phyloP scores from a whole-genome alignment of 2,329 filamentous ascomycete genomes.

The Fusarium albosuccineum region DNA sequence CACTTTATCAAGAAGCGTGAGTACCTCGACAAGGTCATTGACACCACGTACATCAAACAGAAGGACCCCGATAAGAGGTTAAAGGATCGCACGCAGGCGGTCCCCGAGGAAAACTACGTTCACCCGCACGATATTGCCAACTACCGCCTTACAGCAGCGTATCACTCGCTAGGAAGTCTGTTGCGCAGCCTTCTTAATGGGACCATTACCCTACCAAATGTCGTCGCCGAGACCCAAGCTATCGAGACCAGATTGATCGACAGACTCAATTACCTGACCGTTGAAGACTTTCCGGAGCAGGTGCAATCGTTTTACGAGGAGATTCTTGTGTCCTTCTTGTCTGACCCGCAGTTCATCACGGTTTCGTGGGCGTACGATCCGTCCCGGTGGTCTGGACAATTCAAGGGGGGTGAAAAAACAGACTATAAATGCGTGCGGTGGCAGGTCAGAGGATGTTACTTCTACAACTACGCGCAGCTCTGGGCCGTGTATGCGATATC shows the following conservation, averaged over 20 bases:
- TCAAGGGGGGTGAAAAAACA: constrained; percentile 15
- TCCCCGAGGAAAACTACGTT: constrained; percentile 38
- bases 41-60: constrained; percentile 34
- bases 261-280: constrained; percentile 39
- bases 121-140: constrained; percentile 29
- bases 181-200: constrained; percentile 40
- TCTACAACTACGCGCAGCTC: constrained; percentile 38
- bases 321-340: constrained; percentile 42
- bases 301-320: constrained; percentile 45
- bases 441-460: constrained; percentile 38
- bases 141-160: constrained; percentile 40
- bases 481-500: constrained; percentile 43
- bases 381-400: constrained; percentile 23
- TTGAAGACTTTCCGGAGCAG: constrained; percentile 32
- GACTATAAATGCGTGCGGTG: constrained; percentile 35
- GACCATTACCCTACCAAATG: constrained; percentile 41
- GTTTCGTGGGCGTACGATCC: constrained; percentile 44
- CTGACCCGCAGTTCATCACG: constrained; percentile 42
- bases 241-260: constrained; percentile 40
- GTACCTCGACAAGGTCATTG: constrained; percentile 34
- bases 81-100: constrained; percentile 35
- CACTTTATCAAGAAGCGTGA: constrained; percentile 34
- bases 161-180: constrained; percentile 39
- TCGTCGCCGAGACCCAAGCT: constrained; percentile 33
- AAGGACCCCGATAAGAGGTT: constrained; percentile 34